A percentile compares a stretch with the other conserved stretches of the same genome.
phyloP scores from a whole-genome alignment of 1,284 basidiomycete genomes.

The Flammula alnicola region DNA sequence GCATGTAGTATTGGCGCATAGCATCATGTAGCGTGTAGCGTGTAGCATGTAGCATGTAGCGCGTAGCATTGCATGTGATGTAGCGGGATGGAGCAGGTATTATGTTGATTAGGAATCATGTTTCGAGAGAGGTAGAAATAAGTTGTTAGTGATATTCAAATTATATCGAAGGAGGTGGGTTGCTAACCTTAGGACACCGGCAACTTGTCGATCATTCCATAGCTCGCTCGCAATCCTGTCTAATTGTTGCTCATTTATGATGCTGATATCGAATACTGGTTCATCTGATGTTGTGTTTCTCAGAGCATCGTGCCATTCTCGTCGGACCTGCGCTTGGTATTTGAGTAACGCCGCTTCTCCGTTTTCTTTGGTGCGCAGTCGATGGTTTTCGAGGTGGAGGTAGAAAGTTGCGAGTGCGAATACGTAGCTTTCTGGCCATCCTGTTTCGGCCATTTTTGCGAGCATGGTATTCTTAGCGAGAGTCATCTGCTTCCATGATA shows the following conservation, averaged over 20 bases:
- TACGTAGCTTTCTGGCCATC: slow-evolving; percentile 18
- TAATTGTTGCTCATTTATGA: slow-evolving; percentile 4
- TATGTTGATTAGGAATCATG: too few relatives aligned
- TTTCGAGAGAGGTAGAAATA: too few relatives aligned
- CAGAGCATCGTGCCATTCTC: slow-evolving; percentile 10
- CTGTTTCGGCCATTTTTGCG: background rate
- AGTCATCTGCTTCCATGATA: slow-evolving; percentile 24
- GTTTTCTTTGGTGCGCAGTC: background rate
- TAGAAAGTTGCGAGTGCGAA: slow-evolving; percentile 12
- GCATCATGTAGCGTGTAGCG: too few relatives aligned
- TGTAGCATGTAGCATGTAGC: too few relatives aligned
- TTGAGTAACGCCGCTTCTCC: slow-evolving; percentile 9
- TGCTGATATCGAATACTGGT: slow-evolving; percentile 14
- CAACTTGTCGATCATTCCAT: background rate
- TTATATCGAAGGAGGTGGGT: too few relatives aligned
- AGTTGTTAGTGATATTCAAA: too few relatives aligned
- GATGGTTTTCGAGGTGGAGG: slow-evolving; percentile 13
- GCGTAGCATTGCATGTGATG: too few relatives aligned
- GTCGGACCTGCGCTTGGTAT: slow-evolving; percentile 17
- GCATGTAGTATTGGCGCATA: too few relatives aligned
- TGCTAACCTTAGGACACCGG: too few relatives aligned
- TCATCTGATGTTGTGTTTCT: background rate
- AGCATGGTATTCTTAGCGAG: slow-evolving; percentile 15
- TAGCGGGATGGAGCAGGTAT: too few relatives aligned
- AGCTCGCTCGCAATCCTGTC: background rate